Percentiles rank a stretch among this genome's conserved stretches.
Conservation (phyloP, 345 rosid species). For the Arabis hirsuta region DNA sequence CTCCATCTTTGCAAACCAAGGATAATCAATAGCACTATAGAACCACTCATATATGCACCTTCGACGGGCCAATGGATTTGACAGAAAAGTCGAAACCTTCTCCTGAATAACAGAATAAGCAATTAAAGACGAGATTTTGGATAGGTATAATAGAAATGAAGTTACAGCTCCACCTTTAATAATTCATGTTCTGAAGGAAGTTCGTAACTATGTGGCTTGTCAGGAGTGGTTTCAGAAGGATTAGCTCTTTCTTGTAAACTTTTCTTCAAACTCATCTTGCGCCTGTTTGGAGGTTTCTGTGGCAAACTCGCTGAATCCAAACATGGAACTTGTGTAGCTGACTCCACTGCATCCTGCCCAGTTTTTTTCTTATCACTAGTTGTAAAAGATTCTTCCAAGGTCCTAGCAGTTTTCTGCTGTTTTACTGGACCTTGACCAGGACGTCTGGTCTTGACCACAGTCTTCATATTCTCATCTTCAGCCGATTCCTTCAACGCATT, state of each 20-base stretch:
- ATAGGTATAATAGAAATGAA: slow-evolving; percentile 23
- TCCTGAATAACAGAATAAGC: slow-evolving; percentile 54
- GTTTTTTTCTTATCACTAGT: slow-evolving; percentile 50
- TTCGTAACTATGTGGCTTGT: slow-evolving; percentile 43
- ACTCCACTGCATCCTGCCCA: slow-evolving; percentile 41
- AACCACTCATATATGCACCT: slow-evolving; percentile 97
- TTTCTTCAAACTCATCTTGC: slow-evolving; percentile 63
- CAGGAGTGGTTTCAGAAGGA: slow-evolving; percentile 48
- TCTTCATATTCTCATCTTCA: slow-evolving; percentile 47
- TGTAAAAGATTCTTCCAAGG: slow-evolving; percentile 47
- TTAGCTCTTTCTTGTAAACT: slow-evolving; percentile 48
- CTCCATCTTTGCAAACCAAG: slow-evolving; percentile 98
- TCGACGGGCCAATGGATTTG: slow-evolving; percentile 63
- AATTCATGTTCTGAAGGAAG: slow-evolving; percentile 43
- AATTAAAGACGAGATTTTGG: slow-evolving; percentile 26
- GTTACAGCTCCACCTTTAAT: slow-evolving; percentile 54
- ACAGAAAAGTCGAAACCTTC: slow-evolving; percentile 67
- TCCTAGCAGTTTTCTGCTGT: slow-evolving; percentile 52
- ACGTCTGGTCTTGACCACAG: slow-evolving; percentile 45
- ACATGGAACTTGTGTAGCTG: slow-evolving; percentile 53
- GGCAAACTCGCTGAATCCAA: slow-evolving; percentile 46
- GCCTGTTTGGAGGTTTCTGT: slow-evolving; percentile 59
- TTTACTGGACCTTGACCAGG: slow-evolving; percentile 50
- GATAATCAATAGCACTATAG: slow-evolving; percentile 92
- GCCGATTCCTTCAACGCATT: slow-evolving; percentile 48